These are phyloP conservation scores for Arthroderma sp. DNA, from an alignment of 2,329 filamentous ascomycete genomes.

Conservation along the genomic window DNA sequence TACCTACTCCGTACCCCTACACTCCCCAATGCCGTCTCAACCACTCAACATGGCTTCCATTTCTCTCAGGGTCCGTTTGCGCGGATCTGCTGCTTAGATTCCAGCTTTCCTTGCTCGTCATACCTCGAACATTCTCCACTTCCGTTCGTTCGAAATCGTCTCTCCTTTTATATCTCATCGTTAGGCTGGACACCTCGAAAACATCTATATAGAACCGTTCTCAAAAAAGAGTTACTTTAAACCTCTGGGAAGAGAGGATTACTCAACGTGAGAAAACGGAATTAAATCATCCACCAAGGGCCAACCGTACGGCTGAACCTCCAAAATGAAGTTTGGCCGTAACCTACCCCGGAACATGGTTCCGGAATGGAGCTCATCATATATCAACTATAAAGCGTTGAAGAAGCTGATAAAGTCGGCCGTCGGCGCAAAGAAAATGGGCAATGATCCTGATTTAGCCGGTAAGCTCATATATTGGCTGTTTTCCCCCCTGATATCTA, in stretches of 20 bases:
- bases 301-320: neutral
- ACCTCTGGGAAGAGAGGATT: neutral
- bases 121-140: neutral
- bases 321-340: slow-evolving; percentile 40
- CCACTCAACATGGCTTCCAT: neutral
- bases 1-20: neutral
- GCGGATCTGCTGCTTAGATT: neutral
- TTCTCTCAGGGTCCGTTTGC: neutral
- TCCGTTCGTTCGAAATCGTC: neutral
- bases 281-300: too few relatives aligned
- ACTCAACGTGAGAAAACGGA: neutral
- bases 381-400: slow-evolving; percentile 46
- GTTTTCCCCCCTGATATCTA: slow-evolving; percentile 30
- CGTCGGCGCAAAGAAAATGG: slow-evolving; percentile 54
- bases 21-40: neutral
- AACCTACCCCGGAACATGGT: slow-evolving; percentile 40
- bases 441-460: slow-evolving; percentile 73
- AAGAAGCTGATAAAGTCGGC: slow-evolving; percentile 88
- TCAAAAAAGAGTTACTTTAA: neutral
- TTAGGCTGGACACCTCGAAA: neutral
- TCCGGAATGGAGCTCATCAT: slow-evolving; percentile 39
- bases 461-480: slow-evolving; percentile 49
- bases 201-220: neutral
- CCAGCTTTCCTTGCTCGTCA: neutral
- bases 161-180: neutral